A percentile compares a stretch with the other conserved stretches of the same genome.
These are phyloP conservation scores for Eucalyptus regnans DNA, from an alignment of 345 rosid genomes.

Conservation along the genomic window DNA sequence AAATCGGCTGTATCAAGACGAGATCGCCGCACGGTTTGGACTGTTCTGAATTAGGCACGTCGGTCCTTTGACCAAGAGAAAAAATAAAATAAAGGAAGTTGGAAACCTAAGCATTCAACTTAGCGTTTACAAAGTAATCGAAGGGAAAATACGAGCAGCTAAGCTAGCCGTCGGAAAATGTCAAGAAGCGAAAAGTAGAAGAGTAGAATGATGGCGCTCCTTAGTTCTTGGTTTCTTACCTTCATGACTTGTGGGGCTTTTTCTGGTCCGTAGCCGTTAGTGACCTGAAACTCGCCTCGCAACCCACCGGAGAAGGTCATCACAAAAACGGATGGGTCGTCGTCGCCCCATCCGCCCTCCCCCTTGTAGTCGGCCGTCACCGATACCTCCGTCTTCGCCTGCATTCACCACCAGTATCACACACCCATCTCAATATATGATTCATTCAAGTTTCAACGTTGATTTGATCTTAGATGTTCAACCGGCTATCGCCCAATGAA, in stretches of 20 bases:
- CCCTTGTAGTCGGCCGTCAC: conserved; percentile 36
- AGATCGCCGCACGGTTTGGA: background rate
- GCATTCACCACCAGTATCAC: background rate
- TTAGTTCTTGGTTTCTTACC: conserved; percentile 5
- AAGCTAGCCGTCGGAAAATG: background rate
- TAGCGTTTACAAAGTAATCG: background rate
- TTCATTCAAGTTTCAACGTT: background rate
- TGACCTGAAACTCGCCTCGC: conserved; percentile 54
- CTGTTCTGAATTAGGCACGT: background rate
- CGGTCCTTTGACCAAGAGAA: background rate
- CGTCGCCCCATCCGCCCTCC: conserved; percentile 23
- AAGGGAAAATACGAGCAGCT: background rate
- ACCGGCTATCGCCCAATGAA: background rate
- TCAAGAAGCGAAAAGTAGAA: background rate
- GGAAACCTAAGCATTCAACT: background rate
- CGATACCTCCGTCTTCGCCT: conserved; percentile 37
- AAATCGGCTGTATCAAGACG: background rate
- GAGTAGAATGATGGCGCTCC: background rate
- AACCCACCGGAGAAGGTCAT: background rate
- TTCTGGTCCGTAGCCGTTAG: conserved; percentile 43
- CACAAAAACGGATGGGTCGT: conserved; percentile 42
- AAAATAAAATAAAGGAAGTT: fast-evolving
- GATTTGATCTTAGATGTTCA: background rate
- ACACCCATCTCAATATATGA: background rate
- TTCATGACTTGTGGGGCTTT: conserved; percentile 35